phyloP scores from a whole-genome alignment of 2,329 filamentous ascomycete genomes.

The Bimuria novae-zelandiae region DNA sequence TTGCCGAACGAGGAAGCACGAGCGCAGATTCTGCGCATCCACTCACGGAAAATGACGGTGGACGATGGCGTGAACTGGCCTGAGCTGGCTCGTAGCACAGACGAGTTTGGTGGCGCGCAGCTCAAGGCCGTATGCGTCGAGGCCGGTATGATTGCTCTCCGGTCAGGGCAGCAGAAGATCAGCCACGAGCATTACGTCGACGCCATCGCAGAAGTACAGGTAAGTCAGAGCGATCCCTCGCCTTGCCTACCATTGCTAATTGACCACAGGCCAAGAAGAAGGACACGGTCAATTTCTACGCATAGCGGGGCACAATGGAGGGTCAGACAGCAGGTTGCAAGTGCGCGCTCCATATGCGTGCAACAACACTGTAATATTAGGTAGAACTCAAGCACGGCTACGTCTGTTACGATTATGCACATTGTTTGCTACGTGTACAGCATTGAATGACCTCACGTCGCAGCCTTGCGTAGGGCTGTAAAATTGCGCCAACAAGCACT shows the following conservation, averaged over 20 bases:
- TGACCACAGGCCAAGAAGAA: slow-evolving; percentile 74
- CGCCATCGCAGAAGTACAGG: slow-evolving; percentile 93
- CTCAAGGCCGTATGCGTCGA: slow-evolving; percentile 98
- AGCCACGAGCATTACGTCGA: slow-evolving; percentile 98
- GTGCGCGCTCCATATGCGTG: slow-evolving; percentile 16
- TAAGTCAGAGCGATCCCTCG: slow-evolving; percentile 12
- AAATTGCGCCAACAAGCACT: too few species aligned
- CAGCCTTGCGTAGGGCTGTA: too few species aligned
- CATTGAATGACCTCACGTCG: neutral
- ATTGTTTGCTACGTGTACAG: slow-evolving; percentile 3
- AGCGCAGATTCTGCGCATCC: slow-evolving; percentile 95
- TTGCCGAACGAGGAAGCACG: slow-evolving; percentile 96
- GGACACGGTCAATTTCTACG: slow-evolving; percentile 63
- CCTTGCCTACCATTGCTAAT: slow-evolving; percentile 1
- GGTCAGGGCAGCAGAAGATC: slow-evolving; percentile 94
- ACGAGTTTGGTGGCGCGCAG: slow-evolving; percentile 97
- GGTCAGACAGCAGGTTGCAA: slow-evolving; percentile 28
- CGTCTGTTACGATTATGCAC: too few species aligned
- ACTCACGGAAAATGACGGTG: slow-evolving; percentile 97
- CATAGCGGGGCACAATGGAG: slow-evolving; percentile 29
- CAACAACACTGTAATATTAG: slow-evolving; percentile 39
- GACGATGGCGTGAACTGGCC: slow-evolving; percentile 93
- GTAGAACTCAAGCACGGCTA: slow-evolving; percentile 32
- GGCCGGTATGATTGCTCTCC: slow-evolving; percentile 97
- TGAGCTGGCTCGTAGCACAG: slow-evolving; percentile 92